Evolutionary conservation across 208 protist genomes (phyloP).

Genomic region (Crithidia bombi): DNA sequence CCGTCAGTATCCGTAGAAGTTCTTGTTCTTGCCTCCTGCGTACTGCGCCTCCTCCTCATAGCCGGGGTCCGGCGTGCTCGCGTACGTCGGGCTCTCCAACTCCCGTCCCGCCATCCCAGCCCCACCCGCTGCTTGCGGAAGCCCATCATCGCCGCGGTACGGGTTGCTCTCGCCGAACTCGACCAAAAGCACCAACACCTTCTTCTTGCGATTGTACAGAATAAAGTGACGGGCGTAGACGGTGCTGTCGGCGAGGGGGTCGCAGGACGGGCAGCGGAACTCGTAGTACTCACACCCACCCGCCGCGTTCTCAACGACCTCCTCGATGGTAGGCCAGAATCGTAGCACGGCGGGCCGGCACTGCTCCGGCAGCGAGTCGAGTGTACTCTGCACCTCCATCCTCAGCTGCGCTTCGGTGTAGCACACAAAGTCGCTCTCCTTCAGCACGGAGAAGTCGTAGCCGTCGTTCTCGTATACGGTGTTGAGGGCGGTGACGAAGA

Average conservation of each 20-base stretch:
- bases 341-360: conserved; percentile 54
- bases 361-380: conserved; percentile 51
- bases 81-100: conserved; percentile 33
- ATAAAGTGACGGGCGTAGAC: conserved; percentile 77
- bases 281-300: conserved; percentile 77
- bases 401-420: conserved; percentile 52
- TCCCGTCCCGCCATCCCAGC: conserved; percentile 20
- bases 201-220: conserved; percentile 65
- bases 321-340: conserved; percentile 63
- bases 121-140: conserved; percentile 19
- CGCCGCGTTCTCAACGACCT: conserved; percentile 48
- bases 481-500: conserved; percentile 74
- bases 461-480: conserved; percentile 72
- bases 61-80: conserved; percentile 37
- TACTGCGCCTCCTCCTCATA: conserved; percentile 37
- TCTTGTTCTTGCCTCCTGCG: conserved; percentile 54
- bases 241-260: conserved; percentile 53
- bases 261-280: conserved; percentile 69
- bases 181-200: conserved; percentile 65
- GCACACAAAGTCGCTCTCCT: conserved; percentile 64
- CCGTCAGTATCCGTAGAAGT: conserved; percentile 60
- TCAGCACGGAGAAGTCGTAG: conserved; percentile 82
- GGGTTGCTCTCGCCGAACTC: conserved; percentile 68
- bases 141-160: conserved; percentile 68
- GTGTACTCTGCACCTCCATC: conserved; percentile 46